Percentiles rank a stretch among this genome's conserved stretches.
phyloP scores from a whole-genome alignment of 1,284 basidiomycete species.

The Dichomitus squalens region DNA sequence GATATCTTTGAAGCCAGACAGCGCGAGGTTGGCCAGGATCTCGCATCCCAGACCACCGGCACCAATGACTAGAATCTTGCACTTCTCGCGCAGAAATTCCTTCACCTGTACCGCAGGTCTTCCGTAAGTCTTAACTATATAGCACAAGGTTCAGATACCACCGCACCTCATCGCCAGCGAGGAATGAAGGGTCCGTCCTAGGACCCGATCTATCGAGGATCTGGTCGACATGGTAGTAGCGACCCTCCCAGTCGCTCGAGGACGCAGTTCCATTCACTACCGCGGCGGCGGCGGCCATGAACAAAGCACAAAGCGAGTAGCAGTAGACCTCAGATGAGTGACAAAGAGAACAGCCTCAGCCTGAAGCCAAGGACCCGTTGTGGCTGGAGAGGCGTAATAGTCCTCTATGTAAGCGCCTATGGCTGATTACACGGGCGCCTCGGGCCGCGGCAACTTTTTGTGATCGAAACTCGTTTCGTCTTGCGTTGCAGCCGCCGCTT shows the following conservation, averaged over 20 bases:
- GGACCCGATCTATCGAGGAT: slow-evolving; percentile 82
- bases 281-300: slow-evolving; percentile 35
- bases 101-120: slow-evolving; percentile 65
- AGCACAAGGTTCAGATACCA: slow-evolving; percentile 15
- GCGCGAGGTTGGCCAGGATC: slow-evolving; percentile 90
- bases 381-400: slow-evolving; percentile 4
- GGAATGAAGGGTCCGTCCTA: slow-evolving; percentile 75
- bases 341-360: neutral
- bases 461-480: slow-evolving; percentile 18
- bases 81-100: slow-evolving; percentile 79
- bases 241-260: slow-evolving; percentile 65
- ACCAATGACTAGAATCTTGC: slow-evolving; percentile 96
- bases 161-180: slow-evolving; percentile 69
- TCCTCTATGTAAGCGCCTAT: slow-evolving; percentile 19
- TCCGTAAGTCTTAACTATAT: neutral
- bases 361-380: slow-evolving; percentile 8
- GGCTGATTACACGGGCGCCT: slow-evolving; percentile 12
- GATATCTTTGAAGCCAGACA: slow-evolving; percentile 96
- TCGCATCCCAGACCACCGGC: slow-evolving; percentile 95
- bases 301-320: neutral
- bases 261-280: slow-evolving; percentile 32
- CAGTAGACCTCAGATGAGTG: neutral
- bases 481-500: neutral
- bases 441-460: slow-evolving; percentile 10
- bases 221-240: slow-evolving; percentile 82